These are phyloP conservation scores for Leccinum pachyderme DNA, from an alignment of 1,284 basidiomycete species.

Conservation along the genomic window DNA sequence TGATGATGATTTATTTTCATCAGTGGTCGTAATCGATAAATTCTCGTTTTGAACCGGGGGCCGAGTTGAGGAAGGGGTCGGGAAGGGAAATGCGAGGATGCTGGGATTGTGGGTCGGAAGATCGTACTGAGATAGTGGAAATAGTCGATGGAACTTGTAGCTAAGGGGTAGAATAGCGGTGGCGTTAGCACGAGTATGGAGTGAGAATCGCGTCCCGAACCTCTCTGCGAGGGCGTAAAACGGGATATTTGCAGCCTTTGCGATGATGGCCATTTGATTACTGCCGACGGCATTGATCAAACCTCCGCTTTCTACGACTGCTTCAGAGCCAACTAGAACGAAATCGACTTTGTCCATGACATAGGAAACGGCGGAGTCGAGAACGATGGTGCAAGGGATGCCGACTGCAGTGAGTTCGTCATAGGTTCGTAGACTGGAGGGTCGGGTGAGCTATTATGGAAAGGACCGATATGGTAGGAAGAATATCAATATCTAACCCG, in stretches of 20 bases:
- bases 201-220: slow-evolving; percentile 40
- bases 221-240: slow-evolving; percentile 97
- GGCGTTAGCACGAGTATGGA: slow-evolving; percentile 24
- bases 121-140: slow-evolving; percentile 96
- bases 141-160: slow-evolving; percentile 97
- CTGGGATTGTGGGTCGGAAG: slow-evolving; percentile 79
- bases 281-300: slow-evolving; percentile 90
- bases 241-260: slow-evolving; percentile 91
- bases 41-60: slow-evolving; percentile 16
- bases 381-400: slow-evolving; percentile 91
- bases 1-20: slow-evolving; percentile 23
- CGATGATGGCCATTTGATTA: slow-evolving; percentile 95
- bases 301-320: slow-evolving; percentile 93
- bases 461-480: slow-evolving; percentile 13
- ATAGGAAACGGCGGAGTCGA: slow-evolving; percentile 97
- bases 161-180: slow-evolving; percentile 35
- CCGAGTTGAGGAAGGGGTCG: slow-evolving; percentile 31
- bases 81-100: slow-evolving; percentile 62
- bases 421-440: slow-evolving; percentile 81
- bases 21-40: slow-evolving; percentile 12
- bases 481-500: slow-evolving; percentile 51
- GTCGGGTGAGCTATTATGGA: slow-evolving; percentile 8
- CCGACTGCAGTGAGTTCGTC: slow-evolving; percentile 80
- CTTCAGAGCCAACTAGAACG: slow-evolving; percentile 95
- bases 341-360: slow-evolving; percentile 96